A percentile compares a stretch with the other conserved stretches of the same genome.
Evolutionary conservation across 192 early-diverging fungal species (phyloP).

Genomic region (Rhizophagus clarus): DNA sequence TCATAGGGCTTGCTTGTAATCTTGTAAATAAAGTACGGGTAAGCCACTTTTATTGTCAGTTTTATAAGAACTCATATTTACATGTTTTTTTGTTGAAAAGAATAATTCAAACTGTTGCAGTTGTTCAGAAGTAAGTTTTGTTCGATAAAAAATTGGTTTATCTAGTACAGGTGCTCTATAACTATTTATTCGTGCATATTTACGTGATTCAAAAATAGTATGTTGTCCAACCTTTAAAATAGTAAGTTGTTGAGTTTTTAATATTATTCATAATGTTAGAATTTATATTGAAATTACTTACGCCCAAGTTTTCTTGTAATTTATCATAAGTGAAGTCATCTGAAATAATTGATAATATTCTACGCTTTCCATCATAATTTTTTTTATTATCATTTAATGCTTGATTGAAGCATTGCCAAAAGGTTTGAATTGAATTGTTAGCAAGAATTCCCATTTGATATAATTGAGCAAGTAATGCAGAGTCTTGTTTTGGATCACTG

Average conservation of each 20-base stretch:
- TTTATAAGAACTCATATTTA: slow-evolving; percentile 13
- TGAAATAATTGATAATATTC: background rate
- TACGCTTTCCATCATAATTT: background rate
- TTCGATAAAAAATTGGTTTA: background rate
- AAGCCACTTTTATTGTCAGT: background rate
- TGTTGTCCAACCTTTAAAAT: background rate
- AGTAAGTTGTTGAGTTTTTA: too few relatives aligned
- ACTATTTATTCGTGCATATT: background rate
- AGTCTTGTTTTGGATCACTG: background rate
- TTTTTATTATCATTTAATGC: background rate
- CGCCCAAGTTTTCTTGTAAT: background rate
- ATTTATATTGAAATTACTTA: too few relatives aligned
- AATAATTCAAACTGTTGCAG: background rate
- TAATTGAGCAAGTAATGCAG: background rate
- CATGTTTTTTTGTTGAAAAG: background rate
- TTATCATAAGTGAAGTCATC: background rate
- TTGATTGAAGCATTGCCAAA: background rate
- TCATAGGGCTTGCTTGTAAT: background rate
- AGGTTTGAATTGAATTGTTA: background rate
- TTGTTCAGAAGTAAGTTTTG: background rate
- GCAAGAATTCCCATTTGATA: background rate
- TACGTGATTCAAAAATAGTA: background rate
- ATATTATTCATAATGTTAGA: too few relatives aligned
- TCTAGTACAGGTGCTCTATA: background rate
- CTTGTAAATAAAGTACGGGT: background rate